These are phyloP conservation scores for Ilyonectria robusta DNA, from an alignment of 2,329 filamentous ascomycete genomes.

Conservation along the genomic window DNA sequence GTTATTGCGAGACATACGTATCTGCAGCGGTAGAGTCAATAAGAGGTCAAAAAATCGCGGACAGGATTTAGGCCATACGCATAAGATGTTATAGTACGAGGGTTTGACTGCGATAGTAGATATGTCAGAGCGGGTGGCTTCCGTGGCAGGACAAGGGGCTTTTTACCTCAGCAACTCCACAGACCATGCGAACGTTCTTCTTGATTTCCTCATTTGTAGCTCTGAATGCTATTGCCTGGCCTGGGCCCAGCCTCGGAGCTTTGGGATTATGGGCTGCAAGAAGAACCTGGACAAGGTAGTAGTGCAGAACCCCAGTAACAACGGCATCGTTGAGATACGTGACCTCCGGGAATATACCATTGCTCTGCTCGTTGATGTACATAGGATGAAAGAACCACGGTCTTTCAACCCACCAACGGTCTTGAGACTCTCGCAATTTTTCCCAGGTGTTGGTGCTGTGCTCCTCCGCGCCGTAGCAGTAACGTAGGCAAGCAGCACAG, in stretches of 20 bases:
- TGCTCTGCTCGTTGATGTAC: constrained; percentile 35
- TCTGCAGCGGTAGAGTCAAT: too few species aligned
- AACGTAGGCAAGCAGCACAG: constrained; percentile 47
- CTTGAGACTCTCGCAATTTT: constrained; percentile 41
- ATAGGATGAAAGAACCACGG: constrained; percentile 49
- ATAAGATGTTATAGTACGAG: constrained; percentile 40
- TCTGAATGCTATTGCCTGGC: constrained; percentile 44
- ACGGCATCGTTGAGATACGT: constrained; percentile 49
- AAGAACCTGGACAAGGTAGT: constrained; percentile 46
- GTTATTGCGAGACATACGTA: constrained; percentile 49
- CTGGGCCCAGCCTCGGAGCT: constrained; percentile 44
- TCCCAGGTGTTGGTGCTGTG: constrained; percentile 43
- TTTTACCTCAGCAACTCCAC: constrained; percentile 49
- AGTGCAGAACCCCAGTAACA: constrained; percentile 48
- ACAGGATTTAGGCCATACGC: constrained; percentile 35
- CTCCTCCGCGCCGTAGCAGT: constrained; percentile 49
- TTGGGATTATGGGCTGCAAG: constrained; percentile 49
- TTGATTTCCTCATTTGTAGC: constrained; percentile 49
- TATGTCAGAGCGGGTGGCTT: too few species aligned
- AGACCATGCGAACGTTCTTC: constrained; percentile 45
- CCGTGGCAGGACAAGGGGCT: too few species aligned
- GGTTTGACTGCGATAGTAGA: too few species aligned
- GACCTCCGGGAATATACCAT: constrained; percentile 39
- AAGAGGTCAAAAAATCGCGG: too few species aligned
- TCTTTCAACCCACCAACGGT: constrained; percentile 48